Conservation (phyloP, 2,329 filamentous ascomycete species). For the Pseudocercospora pini-densiflorae region DNA sequence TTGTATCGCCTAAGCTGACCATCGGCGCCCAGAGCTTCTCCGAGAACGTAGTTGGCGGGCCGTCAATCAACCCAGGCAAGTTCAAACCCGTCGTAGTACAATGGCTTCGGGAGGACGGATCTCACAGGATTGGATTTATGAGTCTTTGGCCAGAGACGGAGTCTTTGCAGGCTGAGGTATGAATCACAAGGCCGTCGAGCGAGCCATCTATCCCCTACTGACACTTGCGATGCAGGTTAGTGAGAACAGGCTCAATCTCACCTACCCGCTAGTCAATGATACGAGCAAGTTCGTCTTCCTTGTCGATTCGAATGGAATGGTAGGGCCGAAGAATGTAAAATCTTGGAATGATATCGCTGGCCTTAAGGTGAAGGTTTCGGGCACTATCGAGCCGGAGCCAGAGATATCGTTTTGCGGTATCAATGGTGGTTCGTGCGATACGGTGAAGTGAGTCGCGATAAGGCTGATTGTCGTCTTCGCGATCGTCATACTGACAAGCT, state of each 20-base stretch:
- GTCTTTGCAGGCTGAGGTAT: conserved; percentile 17
- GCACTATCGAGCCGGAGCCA: conserved; percentile 18
- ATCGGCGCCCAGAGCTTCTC: conserved; percentile 65
- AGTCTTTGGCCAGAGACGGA: conserved; percentile 35
- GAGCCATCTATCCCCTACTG: not conserved
- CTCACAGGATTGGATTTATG: conserved; percentile 27
- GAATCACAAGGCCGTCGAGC: not conserved
- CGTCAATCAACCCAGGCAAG: conserved; percentile 54
- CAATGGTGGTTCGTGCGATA: conserved; percentile 23
- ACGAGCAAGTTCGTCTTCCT: conserved; percentile 25
- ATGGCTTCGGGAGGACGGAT: conserved; percentile 49
- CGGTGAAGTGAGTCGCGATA: conserved; percentile 22
- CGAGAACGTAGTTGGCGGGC: conserved; percentile 61
- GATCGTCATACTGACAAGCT: conserved; percentile 1
- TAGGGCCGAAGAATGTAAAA: conserved; percentile 19
- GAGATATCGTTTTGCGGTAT: conserved; percentile 23
- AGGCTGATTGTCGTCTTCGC: not conserved
- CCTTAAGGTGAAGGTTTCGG: conserved; percentile 18
- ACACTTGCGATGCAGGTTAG: conserved; percentile 11
- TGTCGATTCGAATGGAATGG: conserved; percentile 23
- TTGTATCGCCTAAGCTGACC: conserved; percentile 60
- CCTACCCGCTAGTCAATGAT: conserved; percentile 58
- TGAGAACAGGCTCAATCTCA: conserved; percentile 48
- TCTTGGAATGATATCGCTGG: conserved; percentile 23
- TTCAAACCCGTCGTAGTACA: conserved; percentile 67